These are phyloP conservation scores for Paecilomyces formosus DNA, from an alignment of 2,329 filamentous ascomycete genomes.

Conservation along the genomic window DNA sequence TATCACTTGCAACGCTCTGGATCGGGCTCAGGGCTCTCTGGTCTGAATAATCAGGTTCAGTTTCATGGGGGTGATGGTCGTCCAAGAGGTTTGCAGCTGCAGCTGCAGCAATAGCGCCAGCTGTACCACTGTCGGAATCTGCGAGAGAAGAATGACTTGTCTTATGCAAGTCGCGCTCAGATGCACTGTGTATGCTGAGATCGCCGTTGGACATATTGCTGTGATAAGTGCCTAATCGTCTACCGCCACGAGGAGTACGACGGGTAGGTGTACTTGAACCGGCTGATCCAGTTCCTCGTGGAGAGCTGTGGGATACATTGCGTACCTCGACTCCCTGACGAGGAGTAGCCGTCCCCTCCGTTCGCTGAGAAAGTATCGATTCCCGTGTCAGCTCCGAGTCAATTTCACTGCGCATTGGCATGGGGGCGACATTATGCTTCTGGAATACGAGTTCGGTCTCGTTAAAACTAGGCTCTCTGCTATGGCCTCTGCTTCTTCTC, in stretches of 20 bases:
- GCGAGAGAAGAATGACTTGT: conserved; percentile 22
- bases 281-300: conserved; percentile 48
- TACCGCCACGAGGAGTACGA: conserved; percentile 37
- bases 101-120: conserved; percentile 32
- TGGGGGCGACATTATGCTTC: conserved; percentile 61
- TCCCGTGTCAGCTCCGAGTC: conserved; percentile 81
- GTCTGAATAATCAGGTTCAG: conserved; percentile 44
- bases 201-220: conserved; percentile 48
- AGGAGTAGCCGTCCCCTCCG: conserved; percentile 63
- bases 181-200: conserved; percentile 37
- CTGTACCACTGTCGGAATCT: conserved; percentile 21
- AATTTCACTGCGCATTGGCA: conserved; percentile 83
- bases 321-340: conserved; percentile 55
- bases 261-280: conserved; percentile 55
- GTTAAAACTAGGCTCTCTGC: conserved; percentile 42
- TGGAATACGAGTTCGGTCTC: conserved; percentile 49
- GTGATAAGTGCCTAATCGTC: conserved; percentile 57
- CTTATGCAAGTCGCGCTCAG: conserved; percentile 39
- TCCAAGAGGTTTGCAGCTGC: conserved; percentile 30
- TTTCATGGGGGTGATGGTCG: conserved; percentile 40
- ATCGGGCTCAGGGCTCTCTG: conserved; percentile 76
- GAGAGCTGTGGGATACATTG: conserved; percentile 55
- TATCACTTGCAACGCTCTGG: conserved; percentile 84
- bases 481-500: conserved; percentile 45
- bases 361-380: conserved; percentile 76